Percentiles rank a stretch among this genome's conserved stretches.
Evolutionary conservation across 129 eudicot genomes (phyloP).

Genomic region (Artemisia annua): DNA sequence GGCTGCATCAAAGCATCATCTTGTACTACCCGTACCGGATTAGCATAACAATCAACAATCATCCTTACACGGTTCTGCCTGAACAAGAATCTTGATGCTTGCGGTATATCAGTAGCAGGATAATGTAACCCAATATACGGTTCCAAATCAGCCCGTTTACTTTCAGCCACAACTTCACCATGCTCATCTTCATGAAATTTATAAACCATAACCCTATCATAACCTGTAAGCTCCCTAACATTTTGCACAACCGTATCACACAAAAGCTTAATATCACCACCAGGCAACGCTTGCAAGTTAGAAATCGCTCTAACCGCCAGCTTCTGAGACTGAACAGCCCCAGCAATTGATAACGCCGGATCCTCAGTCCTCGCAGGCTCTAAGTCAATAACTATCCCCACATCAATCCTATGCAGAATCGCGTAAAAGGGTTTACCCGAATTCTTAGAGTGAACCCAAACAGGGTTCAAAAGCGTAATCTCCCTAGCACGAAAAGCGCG

Average conservation of each 20-base stretch:
- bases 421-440: constrained; percentile 91
- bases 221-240: constrained; percentile 87
- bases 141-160: constrained; percentile 73
- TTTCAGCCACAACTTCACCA: constrained; percentile 98
- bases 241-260: constrained; percentile 83
- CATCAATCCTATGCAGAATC: constrained; percentile 88
- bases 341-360: constrained; percentile 82
- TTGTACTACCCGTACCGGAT: constrained; percentile 67
- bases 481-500: constrained; percentile 76
- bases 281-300: constrained; percentile 80
- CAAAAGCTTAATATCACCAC: constrained; percentile 83
- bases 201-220: constrained; percentile 93
- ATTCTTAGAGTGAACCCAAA: constrained; percentile 74
- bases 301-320: constrained; percentile 88
- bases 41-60: constrained; percentile 83
- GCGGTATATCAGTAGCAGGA: constrained; percentile 98
- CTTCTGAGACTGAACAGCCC: constrained; percentile 97
- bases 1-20: constrained; percentile 78
- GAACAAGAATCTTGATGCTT: constrained; percentile 88
- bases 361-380: constrained; percentile 88
- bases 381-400: constrained; percentile 86
- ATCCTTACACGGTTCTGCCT: constrained; percentile 79
- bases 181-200: constrained; percentile 98
- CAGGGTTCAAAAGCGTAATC: constrained; percentile 65
- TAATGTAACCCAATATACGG: constrained; percentile 95